A percentile compares a stretch with the other conserved stretches of the same genome.
Evolutionary conservation across 371 early-diverging fungal genomes (phyloP).

Genomic region (Zopfochytrium polystomum): DNA sequence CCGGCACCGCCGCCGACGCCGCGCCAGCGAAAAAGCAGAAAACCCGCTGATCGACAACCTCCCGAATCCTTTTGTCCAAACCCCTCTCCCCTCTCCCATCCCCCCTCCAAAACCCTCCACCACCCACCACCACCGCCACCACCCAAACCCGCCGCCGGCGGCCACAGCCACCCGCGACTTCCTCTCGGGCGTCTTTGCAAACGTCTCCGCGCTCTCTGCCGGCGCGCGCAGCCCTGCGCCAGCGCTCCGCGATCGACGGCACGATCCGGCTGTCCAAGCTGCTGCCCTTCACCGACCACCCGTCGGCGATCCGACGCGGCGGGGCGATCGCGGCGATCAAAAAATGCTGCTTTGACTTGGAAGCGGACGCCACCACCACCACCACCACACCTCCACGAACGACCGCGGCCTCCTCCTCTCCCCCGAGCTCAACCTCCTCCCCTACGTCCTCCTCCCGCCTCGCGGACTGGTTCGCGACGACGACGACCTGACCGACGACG

Average conservation of each 20-base stretch:
- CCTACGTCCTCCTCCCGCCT: conserved; percentile 87
- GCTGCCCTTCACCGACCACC: conserved; percentile 80
- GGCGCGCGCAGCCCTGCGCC: conserved; percentile 71
- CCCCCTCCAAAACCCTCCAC: conserved; percentile 58
- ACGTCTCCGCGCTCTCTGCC: conserved; percentile 56
- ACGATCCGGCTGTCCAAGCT: conserved; percentile 74
- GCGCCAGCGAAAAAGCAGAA: background rate
- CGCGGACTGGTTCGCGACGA: conserved; percentile 89
- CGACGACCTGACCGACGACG: conserved; percentile 84
- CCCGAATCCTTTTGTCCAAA: conserved; percentile 70
- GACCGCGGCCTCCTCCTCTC: conserved; percentile 53
- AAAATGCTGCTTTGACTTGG: conserved; percentile 82
- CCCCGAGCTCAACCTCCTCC: conserved; percentile 71
- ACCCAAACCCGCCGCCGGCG: background rate
- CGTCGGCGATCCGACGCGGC: conserved; percentile 77
- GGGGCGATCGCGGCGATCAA: conserved; percentile 82
- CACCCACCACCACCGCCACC: conserved; percentile 57
- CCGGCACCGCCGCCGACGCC: background rate
- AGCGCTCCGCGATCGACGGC: conserved; percentile 32
- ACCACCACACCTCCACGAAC: no score
- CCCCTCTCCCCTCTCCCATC: no score
- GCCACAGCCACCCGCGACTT: conserved; percentile 78
- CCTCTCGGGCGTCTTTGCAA: conserved; percentile 89
- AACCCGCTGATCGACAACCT: conserved; percentile 71
- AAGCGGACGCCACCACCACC: conserved; percentile 28